Evolutionary conservation across 140 eudicot genomes (phyloP).

Genomic region (Ambrosia hybrid): DNA sequence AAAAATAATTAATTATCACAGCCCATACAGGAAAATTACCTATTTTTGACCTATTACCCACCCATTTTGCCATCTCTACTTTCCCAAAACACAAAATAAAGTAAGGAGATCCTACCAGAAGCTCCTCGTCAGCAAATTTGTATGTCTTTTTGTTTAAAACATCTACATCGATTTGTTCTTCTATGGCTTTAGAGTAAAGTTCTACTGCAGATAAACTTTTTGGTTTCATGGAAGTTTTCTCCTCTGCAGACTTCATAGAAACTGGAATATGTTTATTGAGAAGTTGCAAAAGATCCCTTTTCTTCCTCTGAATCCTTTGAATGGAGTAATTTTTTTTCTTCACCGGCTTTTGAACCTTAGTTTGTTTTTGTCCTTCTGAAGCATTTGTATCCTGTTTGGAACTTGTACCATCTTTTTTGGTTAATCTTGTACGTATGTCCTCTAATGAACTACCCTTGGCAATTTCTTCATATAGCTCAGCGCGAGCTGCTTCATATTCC

Average conservation of each 20-base stretch:
- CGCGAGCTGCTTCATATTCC: conserved; percentile 93
- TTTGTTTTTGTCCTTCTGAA: conserved; percentile 56
- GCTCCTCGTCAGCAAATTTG: conserved; percentile 62
- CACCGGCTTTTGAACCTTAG: conserved; percentile 59
- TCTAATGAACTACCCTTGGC: conserved; percentile 68
- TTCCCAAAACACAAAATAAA: conserved; percentile 17
- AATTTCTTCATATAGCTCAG: conserved; percentile 75
- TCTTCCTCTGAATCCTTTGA: conserved; percentile 72
- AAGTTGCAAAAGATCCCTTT: conserved; percentile 77
- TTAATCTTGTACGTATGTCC: conserved; percentile 57
- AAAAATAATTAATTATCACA: not conserved
- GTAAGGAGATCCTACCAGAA: conserved; percentile 59
- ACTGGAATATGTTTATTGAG: conserved; percentile 57
- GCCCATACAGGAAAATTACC: not conserved
- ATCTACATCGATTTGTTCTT: conserved; percentile 53
- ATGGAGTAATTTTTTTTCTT: conserved; percentile 41
- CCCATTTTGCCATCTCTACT: conserved; percentile 7
- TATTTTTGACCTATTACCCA: no score
- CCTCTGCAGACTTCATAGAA: conserved; percentile 40
- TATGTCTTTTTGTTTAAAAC: conserved; percentile 51
- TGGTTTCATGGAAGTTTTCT: conserved; percentile 41
- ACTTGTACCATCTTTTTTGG: conserved; percentile 49
- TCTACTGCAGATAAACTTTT: conserved; percentile 59
- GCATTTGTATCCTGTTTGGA: conserved; percentile 39
- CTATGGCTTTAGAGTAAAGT: conserved; percentile 53